Evolutionary conservation across 345 rosid species (phyloP).

Genomic region (Aurinia saxatilis): DNA sequence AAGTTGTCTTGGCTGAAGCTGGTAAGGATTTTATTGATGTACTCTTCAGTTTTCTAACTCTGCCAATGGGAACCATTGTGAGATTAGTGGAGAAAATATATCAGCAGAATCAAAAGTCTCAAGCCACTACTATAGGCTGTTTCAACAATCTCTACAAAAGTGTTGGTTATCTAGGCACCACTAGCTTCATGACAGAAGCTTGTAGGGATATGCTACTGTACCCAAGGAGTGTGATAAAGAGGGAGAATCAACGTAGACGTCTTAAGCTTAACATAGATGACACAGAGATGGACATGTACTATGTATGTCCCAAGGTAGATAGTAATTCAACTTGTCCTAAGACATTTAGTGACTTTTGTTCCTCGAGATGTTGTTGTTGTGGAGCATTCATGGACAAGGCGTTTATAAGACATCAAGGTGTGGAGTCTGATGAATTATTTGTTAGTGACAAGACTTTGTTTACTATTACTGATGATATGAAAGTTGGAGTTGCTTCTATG

Average conservation of each 20-base stretch:
- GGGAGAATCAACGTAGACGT: neutral
- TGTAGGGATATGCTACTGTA: neutral
- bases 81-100: neutral
- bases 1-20: constrained; percentile 7
- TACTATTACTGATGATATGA: neutral
- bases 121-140: neutral
- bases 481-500: neutral
- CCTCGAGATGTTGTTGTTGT: neutral
- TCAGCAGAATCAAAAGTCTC: neutral
- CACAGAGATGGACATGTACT: neutral
- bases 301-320: neutral
- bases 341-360: neutral
- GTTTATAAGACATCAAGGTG: rapidly evolving
- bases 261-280: neutral
- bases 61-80: constrained; percentile 8
- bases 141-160: constrained; percentile 2
- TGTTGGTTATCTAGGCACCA: neutral
- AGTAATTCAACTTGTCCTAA: neutral
- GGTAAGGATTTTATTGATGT: neutral
- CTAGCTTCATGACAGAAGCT: neutral
- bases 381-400: neutral
- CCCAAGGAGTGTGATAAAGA: neutral
- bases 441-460: neutral
- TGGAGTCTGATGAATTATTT: neutral
- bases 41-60: constrained; percentile 1